Conservation (phyloP, 2,329 filamentous ascomycete genomes). For the Sordariomycetes sp. region DNA sequence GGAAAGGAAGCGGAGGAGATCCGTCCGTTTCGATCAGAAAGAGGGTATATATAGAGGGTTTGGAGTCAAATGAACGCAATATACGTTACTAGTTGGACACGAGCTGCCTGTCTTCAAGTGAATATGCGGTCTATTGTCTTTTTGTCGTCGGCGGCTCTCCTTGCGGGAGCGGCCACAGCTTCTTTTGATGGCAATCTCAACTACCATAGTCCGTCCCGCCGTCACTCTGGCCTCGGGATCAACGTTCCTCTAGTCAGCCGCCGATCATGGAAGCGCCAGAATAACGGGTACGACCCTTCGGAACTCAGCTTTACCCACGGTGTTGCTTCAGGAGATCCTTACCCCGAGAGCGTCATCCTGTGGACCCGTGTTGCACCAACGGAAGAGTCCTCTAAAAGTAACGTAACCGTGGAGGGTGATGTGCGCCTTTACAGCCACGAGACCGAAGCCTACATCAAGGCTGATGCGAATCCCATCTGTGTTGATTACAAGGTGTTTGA, state of each 20-base stretch:
- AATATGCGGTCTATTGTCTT: neutral
- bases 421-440: slow-evolving; percentile 31
- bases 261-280: slow-evolving; percentile 29
- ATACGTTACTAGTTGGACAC: neutral
- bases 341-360: slow-evolving; percentile 43
- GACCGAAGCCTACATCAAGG: slow-evolving; percentile 30
- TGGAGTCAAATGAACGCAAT: neutral
- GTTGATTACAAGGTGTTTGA: slow-evolving; percentile 42
- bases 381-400: slow-evolving; percentile 29
- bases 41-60: neutral
- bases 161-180: neutral
- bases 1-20: neutral
- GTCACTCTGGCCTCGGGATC: slow-evolving; percentile 50
- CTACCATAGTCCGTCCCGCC: slow-evolving; percentile 52
- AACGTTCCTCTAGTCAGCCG: slow-evolving; percentile 48
- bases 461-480: slow-evolving; percentile 42
- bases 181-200: slow-evolving; percentile 40
- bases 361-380: slow-evolving; percentile 34
- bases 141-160: neutral
- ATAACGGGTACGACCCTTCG: slow-evolving; percentile 25
- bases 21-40: neutral
- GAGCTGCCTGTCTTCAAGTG: neutral
- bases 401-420: slow-evolving; percentile 26
- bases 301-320: slow-evolving; percentile 52
- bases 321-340: slow-evolving; percentile 34